A percentile compares a stretch with the other conserved stretches of the same genome.
Conservation (phyloP, 805 yeast genomes). For the Tetrapisispora fleetii region DNA sequence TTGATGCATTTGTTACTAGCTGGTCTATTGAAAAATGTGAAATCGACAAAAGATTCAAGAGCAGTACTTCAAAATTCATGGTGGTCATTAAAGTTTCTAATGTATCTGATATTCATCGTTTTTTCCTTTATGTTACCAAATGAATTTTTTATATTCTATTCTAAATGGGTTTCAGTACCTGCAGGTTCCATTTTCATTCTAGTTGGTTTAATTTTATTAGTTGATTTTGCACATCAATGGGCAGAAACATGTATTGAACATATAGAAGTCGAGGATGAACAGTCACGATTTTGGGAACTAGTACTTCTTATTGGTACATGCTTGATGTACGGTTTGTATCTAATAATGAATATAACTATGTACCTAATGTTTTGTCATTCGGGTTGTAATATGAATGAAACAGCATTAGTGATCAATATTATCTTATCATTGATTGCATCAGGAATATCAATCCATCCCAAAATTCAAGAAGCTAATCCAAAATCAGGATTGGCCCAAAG, state of each 20-base stretch:
- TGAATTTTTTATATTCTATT: conserved; percentile 76
- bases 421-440: conserved; percentile 56
- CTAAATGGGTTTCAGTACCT: conserved; percentile 77
- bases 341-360: conserved; percentile 69
- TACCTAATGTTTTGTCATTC: conserved; percentile 69
- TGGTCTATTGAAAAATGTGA: conserved; percentile 56
- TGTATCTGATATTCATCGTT: conserved; percentile 47
- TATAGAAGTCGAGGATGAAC: conserved; percentile 70
- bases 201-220: conserved; percentile 80
- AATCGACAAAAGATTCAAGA: conserved; percentile 67
- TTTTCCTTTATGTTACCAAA: conserved; percentile 78
- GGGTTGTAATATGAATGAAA: conserved; percentile 82
- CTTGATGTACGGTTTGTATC: conserved; percentile 66
- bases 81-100: conserved; percentile 70
- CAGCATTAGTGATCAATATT: conserved; percentile 73
- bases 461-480: conserved; percentile 84
- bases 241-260: conserved; percentile 90
- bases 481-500: conserved; percentile 95
- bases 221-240: conserved; percentile 98
- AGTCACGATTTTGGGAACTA: conserved; percentile 59
- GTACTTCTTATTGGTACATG: conserved; percentile 80
- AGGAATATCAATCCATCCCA: conserved; percentile 64
- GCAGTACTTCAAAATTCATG: conserved; percentile 82
- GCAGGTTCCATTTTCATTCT: conserved; percentile 79
- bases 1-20: conserved; percentile 67